Base-by-base conservation (phyloP, 192 early-diverging fungal species). In the Coemansia reversa region DNA sequence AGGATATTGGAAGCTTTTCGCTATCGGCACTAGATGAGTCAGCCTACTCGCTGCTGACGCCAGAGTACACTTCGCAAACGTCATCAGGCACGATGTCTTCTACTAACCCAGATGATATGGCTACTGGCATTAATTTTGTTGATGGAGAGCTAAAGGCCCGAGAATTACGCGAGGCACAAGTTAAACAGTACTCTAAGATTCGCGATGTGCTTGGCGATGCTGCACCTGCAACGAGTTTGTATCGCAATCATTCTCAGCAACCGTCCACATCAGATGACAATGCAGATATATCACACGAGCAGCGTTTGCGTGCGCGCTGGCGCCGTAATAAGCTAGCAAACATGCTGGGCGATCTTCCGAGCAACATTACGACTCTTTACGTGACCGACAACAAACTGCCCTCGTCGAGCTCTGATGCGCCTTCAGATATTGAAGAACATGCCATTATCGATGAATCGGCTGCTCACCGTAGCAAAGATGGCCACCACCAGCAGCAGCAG, bases 291-390 rank as follows among this genome's bases (percentile, higher is more conserved):
- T 60, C 61, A 8, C 60, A 64, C 3, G 68, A 58, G 57, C 68
- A 76, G 68, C 74, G 55, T 2, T 51, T 55, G 52, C 74, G 67
- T 3, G 68, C 68, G 1, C 69, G 58, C 48, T 71, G 74, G 74
- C 63, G 64, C 23, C 74, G 74, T 39, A 70, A 66, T 58, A 76
- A 76, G 62, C 65, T 76, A 3, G 53, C 57, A 16, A 52, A 51
- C 0, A 66, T 76, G 57, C 61, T 76, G n/a, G 74, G 74, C 33
- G 74, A 61, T n/a, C 68, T 76, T 68, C 74, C 74, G 0, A 35
- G 56, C 0, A 35, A 56, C 32, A 42, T 76, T 29, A 64, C 42
- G 0, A 70, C 74, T 0, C 28, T 62, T 32, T 76, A 76, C 47
- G 23, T 16, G 11, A 59, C 53, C 0, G 66, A 68, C 11, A 33